Conservation (phyloP, 306 rosid genomes). For the Potentilla sterilis region DNA sequence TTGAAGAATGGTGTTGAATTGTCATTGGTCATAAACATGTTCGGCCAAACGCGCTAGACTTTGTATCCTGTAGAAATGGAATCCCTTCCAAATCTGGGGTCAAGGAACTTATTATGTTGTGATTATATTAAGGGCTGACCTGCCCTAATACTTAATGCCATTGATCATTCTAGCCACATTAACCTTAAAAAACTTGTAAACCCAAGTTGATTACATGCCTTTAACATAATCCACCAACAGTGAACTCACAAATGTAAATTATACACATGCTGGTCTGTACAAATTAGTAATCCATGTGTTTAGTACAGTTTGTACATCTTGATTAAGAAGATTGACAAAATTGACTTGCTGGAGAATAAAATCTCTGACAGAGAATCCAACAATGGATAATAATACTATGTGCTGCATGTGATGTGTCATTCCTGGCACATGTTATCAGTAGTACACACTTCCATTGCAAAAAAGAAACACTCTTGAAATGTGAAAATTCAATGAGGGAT, state of each 20-base stretch:
- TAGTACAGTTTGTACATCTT: neutral
- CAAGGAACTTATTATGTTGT: neutral
- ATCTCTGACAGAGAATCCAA: conserved; percentile 1
- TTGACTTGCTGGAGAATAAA: neutral
- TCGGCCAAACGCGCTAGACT: neutral
- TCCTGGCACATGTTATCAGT: neutral
- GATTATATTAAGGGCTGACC: neutral
- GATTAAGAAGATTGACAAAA: neutral
- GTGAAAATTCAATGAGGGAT: neutral
- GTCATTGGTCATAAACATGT: neutral
- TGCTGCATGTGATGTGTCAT: neutral
- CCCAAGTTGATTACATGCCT: neutral
- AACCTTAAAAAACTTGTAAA: neutral
- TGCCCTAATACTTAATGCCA: neutral
- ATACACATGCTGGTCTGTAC: neutral
- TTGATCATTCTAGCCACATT: neutral
- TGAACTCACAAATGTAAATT: neutral
- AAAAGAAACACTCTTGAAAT: neutral
- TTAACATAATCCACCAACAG: neutral
- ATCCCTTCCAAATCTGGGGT: conserved; percentile 4
- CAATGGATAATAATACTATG: neutral
- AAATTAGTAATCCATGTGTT: neutral
- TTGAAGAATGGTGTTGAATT: neutral
- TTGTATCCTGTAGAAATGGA: neutral
- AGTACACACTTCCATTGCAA: neutral